Conservation (phyloP, 2,329 filamentous ascomycete species). For the Stachybotrys chartarum region DNA sequence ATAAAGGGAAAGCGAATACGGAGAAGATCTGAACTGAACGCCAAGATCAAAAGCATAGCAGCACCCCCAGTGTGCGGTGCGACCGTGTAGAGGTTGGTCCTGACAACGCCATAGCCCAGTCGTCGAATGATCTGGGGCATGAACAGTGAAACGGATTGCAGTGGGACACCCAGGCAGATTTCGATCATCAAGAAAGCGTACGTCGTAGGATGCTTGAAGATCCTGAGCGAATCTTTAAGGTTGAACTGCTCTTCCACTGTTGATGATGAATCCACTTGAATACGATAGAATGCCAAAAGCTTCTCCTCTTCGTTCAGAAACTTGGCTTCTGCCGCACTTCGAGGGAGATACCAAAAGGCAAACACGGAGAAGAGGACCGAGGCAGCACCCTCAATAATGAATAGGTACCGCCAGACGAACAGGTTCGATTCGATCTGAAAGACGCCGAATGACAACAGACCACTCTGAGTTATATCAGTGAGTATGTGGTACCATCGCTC, state of each 20-base stretch:
- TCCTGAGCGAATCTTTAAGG: slow-evolving; percentile 40
- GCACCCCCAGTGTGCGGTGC: slow-evolving; percentile 73
- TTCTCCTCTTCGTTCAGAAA: slow-evolving; percentile 63
- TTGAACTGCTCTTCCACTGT: slow-evolving; percentile 46
- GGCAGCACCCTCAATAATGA: slow-evolving; percentile 45
- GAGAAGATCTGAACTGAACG: slow-evolving; percentile 40
- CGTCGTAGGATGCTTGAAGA: slow-evolving; percentile 43
- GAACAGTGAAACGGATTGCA: slow-evolving; percentile 48
- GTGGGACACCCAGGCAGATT: slow-evolving; percentile 51
- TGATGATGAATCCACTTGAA: slow-evolving; percentile 67
- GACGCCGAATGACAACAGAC: slow-evolving; percentile 39
- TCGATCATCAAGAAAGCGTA: slow-evolving; percentile 46
- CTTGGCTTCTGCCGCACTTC: slow-evolving; percentile 52
- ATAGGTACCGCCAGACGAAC: slow-evolving; percentile 41
- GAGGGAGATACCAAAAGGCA: slow-evolving; percentile 63
- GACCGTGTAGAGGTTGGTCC: slow-evolving; percentile 74
- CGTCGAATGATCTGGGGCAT: slow-evolving; percentile 47
- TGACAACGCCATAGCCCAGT: slow-evolving; percentile 40
- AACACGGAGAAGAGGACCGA: slow-evolving; percentile 57
- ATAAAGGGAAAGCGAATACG: slow-evolving; percentile 38
- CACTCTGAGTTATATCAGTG: slow-evolving; percentile 15
- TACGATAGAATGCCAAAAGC: slow-evolving; percentile 62
- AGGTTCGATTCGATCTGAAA: slow-evolving; percentile 37
- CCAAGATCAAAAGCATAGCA: slow-evolving; percentile 63
- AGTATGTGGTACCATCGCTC: background rate